These are phyloP conservation scores for Marsdenia floribunda DNA, from an alignment of 257 asterid species.

Conservation along the genomic window DNA sequence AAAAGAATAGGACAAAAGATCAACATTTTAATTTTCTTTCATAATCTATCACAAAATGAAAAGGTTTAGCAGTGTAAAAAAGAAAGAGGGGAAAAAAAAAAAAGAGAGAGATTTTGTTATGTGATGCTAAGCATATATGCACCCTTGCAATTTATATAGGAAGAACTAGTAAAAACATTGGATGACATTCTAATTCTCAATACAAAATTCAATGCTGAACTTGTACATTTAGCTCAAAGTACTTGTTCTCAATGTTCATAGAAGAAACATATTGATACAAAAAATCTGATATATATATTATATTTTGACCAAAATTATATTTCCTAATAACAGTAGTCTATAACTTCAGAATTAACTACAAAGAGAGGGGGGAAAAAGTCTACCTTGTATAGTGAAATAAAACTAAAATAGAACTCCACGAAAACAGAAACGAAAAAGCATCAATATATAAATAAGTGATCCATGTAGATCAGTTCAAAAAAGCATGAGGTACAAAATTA, in stretches of 20 bases:
- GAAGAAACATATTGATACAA: not conserved
- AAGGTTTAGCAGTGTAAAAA: not conserved
- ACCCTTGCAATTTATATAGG: not conserved
- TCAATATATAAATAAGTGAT: not conserved
- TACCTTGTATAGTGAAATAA: not conserved
- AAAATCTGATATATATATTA: not conserved
- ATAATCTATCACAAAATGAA: not conserved
- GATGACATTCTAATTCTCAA: not conserved
- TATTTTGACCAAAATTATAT: not conserved
- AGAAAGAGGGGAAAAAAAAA: too few species aligned
- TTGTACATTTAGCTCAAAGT: not conserved
- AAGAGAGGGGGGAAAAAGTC: not conserved
- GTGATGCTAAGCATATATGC: not conserved
- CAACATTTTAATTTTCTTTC: not conserved
- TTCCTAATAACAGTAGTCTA: not conserved
- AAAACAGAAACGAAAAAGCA: not conserved
- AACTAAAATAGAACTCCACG: not conserved
- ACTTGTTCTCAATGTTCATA: not conserved
- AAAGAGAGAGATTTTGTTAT: not conserved
- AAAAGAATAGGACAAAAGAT: not conserved
- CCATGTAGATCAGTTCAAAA: not conserved
- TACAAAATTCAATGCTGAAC: not conserved
- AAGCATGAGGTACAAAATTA: not conserved
- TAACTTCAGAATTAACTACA: not conserved
- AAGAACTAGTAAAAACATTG: not conserved